Evolutionary conservation across 2,329 filamentous ascomycete genomes (phyloP), one percentile per base, ranked within the genome.

Genomic region (Ophiocordyceps unilateralis): DNA sequence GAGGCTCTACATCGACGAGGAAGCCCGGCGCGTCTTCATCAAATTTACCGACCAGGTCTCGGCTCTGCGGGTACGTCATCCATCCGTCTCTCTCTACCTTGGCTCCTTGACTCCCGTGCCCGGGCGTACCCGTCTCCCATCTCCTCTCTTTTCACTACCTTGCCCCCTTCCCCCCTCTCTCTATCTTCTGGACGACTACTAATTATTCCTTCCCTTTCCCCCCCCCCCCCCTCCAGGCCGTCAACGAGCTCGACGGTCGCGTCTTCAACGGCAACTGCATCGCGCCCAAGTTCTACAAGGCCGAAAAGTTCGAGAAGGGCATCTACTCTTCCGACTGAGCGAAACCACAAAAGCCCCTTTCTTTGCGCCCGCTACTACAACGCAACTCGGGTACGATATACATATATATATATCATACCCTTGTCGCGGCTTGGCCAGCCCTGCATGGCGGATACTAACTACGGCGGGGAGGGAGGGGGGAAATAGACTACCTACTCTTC

Each of bases 211-310:
- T n/a, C n/a, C n/a, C n/a, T n/a, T n/a, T n/a, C 23, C 11, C 23
- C 23, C 23, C 23, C 23, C 23, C 23, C 23, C 23, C 23, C 6
- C 23, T 26, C 15, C 14, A 88, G 81, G 89, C 89, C 42, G 85
- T 96, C 41, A 93, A 91, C 57, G 86, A 86, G 11, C 74, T 94
- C 36, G 78, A 94, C 54, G 87, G 87, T 15, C 78, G 87, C 43
- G 73, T 86, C 15, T 96, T 96, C 59, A 88, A 87, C 49, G 88
- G 84, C 5, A 93, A 93, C 57, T 68, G 71, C 11, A 93, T 96
- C 45, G 66, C 68, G n/a, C 84, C 88, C 1, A 74, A 72, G 42
- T 96, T 88, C 57, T 96, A 83, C 58, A 77, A 93, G 53, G 68
- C 68, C 6, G 85, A 89, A 39, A 83, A 76, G 53, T 98, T 96